phyloP scores from a whole-genome alignment of 768 basidiomycete species.

The Grammothele lineata region DNA sequence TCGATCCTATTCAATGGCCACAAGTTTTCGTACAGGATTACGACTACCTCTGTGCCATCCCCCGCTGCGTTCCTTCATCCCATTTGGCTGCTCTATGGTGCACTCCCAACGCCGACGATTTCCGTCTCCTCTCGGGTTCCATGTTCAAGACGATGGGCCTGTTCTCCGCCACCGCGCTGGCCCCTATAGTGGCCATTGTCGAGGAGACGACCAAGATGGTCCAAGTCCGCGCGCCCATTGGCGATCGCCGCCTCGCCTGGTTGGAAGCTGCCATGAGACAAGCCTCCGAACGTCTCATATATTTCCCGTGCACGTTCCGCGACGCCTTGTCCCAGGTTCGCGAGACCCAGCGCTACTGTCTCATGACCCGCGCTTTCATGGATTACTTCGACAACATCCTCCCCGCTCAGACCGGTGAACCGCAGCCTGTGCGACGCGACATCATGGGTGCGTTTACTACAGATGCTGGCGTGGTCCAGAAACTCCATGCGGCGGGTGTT shows the following conservation, averaged over 20 bases:
- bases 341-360: background rate
- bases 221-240: background rate
- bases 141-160: background rate
- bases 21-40: background rate
- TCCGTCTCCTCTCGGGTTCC: background rate
- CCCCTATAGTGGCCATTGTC: background rate
- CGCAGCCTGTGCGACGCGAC: too few relatives aligned
- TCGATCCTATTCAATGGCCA: constrained; percentile 8
- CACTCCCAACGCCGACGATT: background rate
- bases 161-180: background rate
- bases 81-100: background rate
- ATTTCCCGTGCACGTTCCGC: background rate
- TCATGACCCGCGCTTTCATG: background rate
- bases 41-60: background rate
- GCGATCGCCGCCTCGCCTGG: background rate
- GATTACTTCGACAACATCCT: background rate
- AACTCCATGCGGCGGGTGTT: background rate
- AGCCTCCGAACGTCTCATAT: background rate
- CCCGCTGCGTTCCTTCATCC: background rate
- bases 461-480: background rate
- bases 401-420: background rate
- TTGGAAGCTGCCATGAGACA: background rate
- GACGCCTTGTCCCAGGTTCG: background rate
- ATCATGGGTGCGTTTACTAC: constrained; percentile 1
- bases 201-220: background rate